Percentiles rank a stretch among this genome's conserved stretches.
Evolutionary conservation across 768 basidiomycete genomes (phyloP).

Genomic region (Gautieria morchelliformis): DNA sequence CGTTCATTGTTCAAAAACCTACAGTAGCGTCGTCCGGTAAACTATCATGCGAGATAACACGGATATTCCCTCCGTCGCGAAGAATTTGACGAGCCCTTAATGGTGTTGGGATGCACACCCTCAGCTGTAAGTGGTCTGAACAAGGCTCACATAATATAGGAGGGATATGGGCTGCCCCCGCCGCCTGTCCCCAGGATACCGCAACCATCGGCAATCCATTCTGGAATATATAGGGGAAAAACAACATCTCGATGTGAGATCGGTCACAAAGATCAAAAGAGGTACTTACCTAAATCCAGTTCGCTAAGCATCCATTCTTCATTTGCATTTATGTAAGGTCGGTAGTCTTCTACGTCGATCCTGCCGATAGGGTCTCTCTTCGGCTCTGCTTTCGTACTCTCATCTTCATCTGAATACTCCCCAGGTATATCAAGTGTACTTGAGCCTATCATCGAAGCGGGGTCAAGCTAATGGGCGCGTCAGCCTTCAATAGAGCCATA

Average conservation of each 20-base stretch:
- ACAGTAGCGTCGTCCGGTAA: constrained; percentile 34
- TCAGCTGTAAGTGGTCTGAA: no score
- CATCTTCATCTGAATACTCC: not conserved
- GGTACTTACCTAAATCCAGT: constrained; percentile 24
- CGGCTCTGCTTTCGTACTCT: not conserved
- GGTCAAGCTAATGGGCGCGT: constrained; percentile 12
- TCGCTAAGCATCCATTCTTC: constrained; percentile 38
- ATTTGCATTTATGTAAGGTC: constrained; percentile 26
- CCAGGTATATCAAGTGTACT: no score
- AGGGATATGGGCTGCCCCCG: constrained; percentile 47
- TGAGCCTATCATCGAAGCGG: not conserved
- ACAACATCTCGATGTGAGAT: not conserved
- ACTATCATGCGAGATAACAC: constrained; percentile 35
- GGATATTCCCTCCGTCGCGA: constrained; percentile 35
- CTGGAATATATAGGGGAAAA: constrained; percentile 1
- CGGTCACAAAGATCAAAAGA: constrained; percentile 10
- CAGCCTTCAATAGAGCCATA: constrained; percentile 8
- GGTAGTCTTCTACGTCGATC: constrained; percentile 26
- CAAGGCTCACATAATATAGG: constrained; percentile 29
- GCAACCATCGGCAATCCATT: constrained; percentile 56
- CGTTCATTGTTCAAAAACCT: constrained; percentile 28
- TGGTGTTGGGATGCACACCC: not conserved
- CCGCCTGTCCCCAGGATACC: constrained; percentile 56
- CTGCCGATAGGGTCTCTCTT: not conserved
- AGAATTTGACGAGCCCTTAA: constrained; percentile 36